Conservation (phyloP, 129 eudicot species). For the Flaveria sonorensis region DNA sequence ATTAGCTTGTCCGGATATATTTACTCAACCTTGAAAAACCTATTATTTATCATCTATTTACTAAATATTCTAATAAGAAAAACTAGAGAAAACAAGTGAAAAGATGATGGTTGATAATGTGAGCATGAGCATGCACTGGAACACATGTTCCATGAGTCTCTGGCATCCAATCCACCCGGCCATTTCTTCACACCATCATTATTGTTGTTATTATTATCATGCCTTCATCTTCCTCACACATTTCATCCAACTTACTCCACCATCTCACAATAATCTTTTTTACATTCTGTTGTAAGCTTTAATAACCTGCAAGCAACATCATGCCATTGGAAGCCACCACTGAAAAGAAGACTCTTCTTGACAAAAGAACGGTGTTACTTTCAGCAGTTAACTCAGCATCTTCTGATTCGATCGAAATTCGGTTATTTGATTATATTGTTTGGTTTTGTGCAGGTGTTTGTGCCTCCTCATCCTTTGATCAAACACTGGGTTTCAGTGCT, state of each 20-base stretch:
- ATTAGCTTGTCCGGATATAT: too few species aligned
- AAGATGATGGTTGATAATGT: background rate
- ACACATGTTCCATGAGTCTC: background rate
- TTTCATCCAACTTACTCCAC: too few species aligned
- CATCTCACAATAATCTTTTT: background rate
- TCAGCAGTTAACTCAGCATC: background rate
- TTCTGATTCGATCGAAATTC: too few species aligned
- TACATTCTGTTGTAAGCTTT: background rate
- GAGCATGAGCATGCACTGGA: background rate
- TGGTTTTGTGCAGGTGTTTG: constrained; percentile 57
- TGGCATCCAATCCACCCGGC: background rate
- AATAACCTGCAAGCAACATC: background rate
- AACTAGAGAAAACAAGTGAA: background rate
- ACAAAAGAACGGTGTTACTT: constrained; percentile 52
- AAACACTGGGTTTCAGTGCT: constrained; percentile 99
- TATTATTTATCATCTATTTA: too few species aligned
- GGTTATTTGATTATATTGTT: background rate
- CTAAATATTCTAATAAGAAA: too few species aligned
- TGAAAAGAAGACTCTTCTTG: constrained; percentile 39
- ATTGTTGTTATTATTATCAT: background rate
- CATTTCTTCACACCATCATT: background rate
- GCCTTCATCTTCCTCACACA: background rate
- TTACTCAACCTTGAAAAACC: too few species aligned
- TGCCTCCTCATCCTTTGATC: constrained; percentile 94
- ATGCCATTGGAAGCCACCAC: constrained; percentile 41